Evolutionary conservation across 495 filamentous ascomycete genomes (phyloP).

Genomic region (Baudoinia panamericana): DNA sequence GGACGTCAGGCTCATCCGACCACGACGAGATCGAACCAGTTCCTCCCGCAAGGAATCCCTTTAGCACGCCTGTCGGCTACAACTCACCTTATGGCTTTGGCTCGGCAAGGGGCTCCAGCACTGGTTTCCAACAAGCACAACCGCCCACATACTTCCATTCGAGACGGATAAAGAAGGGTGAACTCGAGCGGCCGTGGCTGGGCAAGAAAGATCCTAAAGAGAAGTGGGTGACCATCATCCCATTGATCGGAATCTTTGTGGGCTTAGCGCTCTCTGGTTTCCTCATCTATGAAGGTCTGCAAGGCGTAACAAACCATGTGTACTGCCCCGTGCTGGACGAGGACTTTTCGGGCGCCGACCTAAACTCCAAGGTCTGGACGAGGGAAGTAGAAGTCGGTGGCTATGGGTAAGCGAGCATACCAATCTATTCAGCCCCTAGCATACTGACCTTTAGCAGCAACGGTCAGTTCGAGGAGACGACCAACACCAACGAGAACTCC

Average conservation of each 20-base stretch:
- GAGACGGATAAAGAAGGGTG: slow-evolving; percentile 53
- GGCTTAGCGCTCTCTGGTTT: slow-evolving; percentile 54
- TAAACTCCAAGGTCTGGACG: slow-evolving; percentile 47
- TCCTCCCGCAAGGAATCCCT: slow-evolving; percentile 36
- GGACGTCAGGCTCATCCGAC: slow-evolving; percentile 23
- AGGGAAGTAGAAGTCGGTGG: slow-evolving; percentile 69
- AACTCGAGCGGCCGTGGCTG: slow-evolving; percentile 58
- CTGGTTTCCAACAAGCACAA: slow-evolving; percentile 23
- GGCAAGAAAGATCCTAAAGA: slow-evolving; percentile 56
- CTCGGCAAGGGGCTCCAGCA: slow-evolving; percentile 31
- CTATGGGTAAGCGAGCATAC: slow-evolving; percentile 50
- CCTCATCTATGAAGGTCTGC: slow-evolving; percentile 57
- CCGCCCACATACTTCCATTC: slow-evolving; percentile 57
- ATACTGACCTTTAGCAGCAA: slow-evolving; percentile 40
- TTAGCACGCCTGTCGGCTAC: too few species aligned
- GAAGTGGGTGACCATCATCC: slow-evolving; percentile 76
- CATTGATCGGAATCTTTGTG: slow-evolving; percentile 50
- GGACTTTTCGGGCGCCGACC: slow-evolving; percentile 46
- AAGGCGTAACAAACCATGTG: slow-evolving; percentile 54
- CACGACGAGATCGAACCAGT: slow-evolving; percentile 18
- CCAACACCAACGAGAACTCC: slow-evolving; percentile 53
- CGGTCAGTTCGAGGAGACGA: slow-evolving; percentile 69
- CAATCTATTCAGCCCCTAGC: not conserved
- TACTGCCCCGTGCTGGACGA: slow-evolving; percentile 64
- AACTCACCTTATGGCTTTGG: slow-evolving; percentile 43